Evolutionary conservation across 257 asterid species (phyloP).

Genomic region (Solanum dulcamara): DNA sequence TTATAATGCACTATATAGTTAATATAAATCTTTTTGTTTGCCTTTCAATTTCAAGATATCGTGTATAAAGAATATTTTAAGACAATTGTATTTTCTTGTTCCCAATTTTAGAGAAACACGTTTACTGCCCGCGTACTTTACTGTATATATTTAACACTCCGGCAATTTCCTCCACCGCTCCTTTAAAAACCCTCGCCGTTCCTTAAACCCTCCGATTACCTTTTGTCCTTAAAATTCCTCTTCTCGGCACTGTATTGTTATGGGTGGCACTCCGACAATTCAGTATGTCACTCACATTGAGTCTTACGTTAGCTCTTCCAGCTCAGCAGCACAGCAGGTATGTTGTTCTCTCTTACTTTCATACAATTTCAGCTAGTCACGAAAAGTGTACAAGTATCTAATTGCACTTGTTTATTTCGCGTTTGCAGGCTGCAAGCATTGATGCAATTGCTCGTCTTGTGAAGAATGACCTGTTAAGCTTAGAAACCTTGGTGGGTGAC

Average conservation of each 20-base stretch:
- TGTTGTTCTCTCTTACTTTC: neutral
- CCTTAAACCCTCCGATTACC: constrained; percentile 17
- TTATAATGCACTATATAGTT: neutral
- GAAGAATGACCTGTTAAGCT: constrained; percentile 46
- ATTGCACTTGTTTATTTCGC: neutral
- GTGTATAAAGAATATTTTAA: too few relatives aligned
- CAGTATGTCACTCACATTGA: constrained; percentile 60
- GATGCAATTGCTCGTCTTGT: constrained; percentile 48
- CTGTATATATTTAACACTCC: neutral
- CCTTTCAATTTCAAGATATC: too few relatives aligned
- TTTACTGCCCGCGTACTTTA: neutral
- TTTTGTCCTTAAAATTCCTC: neutral
- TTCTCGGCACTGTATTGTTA: neutral
- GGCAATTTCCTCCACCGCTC: neutral
- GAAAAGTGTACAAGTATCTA: neutral
- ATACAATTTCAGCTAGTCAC: neutral
- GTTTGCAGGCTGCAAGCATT: constrained; percentile 54
- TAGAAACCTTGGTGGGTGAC: constrained; percentile 52
- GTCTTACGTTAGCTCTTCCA: constrained; percentile 53
- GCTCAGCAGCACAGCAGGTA: constrained; percentile 65
- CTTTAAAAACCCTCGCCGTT: constrained; percentile 12
- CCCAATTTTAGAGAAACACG: neutral
- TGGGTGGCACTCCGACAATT: constrained; percentile 25
- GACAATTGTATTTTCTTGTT: neutral
- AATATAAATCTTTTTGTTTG: too few relatives aligned